Percentiles rank a stretch among this genome's conserved stretches.
Evolutionary conservation across 2,329 filamentous ascomycete genomes (phyloP).

Genomic region (Beauveria rudraprayagi): DNA sequence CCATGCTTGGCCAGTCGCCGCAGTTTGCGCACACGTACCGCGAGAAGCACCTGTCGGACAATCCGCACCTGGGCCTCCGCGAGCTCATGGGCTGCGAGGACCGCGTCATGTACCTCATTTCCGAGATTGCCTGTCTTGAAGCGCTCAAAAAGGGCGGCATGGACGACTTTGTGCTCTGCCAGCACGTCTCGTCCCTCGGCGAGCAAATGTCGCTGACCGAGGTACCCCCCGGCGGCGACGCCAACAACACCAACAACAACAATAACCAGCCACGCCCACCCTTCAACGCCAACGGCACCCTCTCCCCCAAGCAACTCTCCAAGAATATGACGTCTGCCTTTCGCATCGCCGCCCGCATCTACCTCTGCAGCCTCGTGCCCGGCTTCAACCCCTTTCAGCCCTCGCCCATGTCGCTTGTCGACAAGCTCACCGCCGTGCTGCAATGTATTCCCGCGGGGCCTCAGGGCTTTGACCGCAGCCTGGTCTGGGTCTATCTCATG

Average conservation of each 20-base stretch:
- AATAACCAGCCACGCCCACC: conserved; percentile 44
- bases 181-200: conserved; percentile 81
- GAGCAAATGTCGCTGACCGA: conserved; percentile 81
- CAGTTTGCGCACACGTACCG: conserved; percentile 92
- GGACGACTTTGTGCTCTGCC: conserved; percentile 78
- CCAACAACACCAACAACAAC: conserved; percentile 19
- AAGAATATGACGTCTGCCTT: conserved; percentile 87
- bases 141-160: conserved; percentile 76
- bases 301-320: conserved; percentile 75
- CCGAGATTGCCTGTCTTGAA: conserved; percentile 93
- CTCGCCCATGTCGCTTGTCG: conserved; percentile 68
- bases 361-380: conserved; percentile 91
- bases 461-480: conserved; percentile 77
- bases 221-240: conserved; percentile 15
- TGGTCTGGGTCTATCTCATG: conserved; percentile 90
- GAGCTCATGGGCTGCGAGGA: conserved; percentile 98
- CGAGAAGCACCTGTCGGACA: conserved; percentile 74
- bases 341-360: conserved; percentile 86
- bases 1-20: conserved; percentile 80
- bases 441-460: conserved; percentile 75
- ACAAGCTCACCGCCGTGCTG: conserved; percentile 68
- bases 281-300: conserved; percentile 62
- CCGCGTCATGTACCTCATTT: conserved; percentile 94
- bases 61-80: conserved; percentile 62
- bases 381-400: conserved; percentile 70